Base-by-base conservation (phyloP, 2,329 filamentous ascomycete species). In the Fusarium mundagurra region DNA sequence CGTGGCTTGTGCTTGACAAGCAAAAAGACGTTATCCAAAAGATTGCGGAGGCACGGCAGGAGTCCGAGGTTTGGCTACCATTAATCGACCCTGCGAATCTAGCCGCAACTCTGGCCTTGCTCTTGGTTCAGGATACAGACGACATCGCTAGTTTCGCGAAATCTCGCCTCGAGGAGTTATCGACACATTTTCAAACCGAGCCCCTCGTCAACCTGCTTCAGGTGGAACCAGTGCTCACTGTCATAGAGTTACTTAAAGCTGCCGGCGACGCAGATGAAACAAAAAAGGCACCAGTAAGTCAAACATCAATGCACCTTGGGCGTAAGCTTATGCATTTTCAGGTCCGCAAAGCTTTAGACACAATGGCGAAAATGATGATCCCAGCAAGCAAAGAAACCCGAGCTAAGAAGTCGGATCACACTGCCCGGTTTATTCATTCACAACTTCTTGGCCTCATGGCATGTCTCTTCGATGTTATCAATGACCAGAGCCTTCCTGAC, bases 391-490 rank as follows among this genome's bases (percentile, higher is more conserved):
- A 85, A 69, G 84, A 86, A 64, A 67, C 80, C 3, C 85, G 87
- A 61, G 84, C 83, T 51, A 89, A 87, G 73, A 88, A 86, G 65
- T 81, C 81, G 5, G 90, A 92, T 67, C 83, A 89, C 3, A 86
- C 97, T 31, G 92, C 91, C 2, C 86, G 89, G 1, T 98, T 98
- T 80, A 89, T 98, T 47, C 92, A 97, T 71, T 89, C 90, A 36
- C 92, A 98, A 80, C 91, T 97, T 39, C 88, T 99, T 12, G 96
- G 95, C 11, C 91, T 98, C 61, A 95, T 98, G 83, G 92, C 94
- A 12, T 89, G 92, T 41, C 91, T 98, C 73, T 94, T 94, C 2
- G 92, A 95, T 61, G 85, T 89, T 16, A 91, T 98, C 67, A 96
- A 95, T 77, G 92, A 94, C 79, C 86, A 87, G 18, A 86, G 88